Percentiles rank a stretch among this genome's conserved stretches.
These are phyloP conservation scores for Saururus chinensis DNA, from an alignment of 164 flowering plant species.

Conservation along the genomic window DNA sequence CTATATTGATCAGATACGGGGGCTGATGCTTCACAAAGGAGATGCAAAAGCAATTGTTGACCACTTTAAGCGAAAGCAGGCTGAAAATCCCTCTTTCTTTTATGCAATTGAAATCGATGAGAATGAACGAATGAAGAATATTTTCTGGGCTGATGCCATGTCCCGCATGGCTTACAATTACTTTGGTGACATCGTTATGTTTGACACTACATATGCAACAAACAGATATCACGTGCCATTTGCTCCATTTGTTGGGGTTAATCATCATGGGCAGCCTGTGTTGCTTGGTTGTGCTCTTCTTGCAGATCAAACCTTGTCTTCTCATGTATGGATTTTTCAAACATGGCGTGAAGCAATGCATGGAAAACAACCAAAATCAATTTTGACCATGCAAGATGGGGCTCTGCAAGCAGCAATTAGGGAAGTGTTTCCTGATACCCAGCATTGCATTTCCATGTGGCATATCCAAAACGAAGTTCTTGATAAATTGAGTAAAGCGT, in stretches of 20 bases:
- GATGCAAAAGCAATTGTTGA: conserved; percentile 5
- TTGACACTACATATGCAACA: conserved; percentile 4
- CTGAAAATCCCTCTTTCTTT: conserved; percentile 9
- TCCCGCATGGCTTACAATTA: conserved; percentile 7
- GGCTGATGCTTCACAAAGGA: background rate
- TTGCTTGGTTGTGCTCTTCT: conserved; percentile 14
- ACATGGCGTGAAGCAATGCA: conserved; percentile 13
- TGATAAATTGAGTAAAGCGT: conserved; percentile 6
- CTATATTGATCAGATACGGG: background rate
- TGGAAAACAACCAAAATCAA: conserved; percentile 5
- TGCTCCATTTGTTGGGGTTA: conserved; percentile 8
- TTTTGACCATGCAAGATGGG: conserved; percentile 8
- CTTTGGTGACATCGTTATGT: conserved; percentile 10
- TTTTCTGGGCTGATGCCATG: conserved; percentile 9
- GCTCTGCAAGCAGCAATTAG: conserved; percentile 9
- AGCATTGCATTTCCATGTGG: conserved; percentile 7
- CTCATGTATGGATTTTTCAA: conserved; percentile 8
- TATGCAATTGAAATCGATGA: conserved; percentile 11
- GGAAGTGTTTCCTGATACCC: conserved; percentile 9
- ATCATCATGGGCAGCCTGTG: conserved; percentile 11
- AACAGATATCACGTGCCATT: conserved; percentile 5
- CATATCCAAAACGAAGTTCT: conserved; percentile 2
- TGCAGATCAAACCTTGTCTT: conserved; percentile 1
- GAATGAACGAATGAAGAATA: conserved; percentile 6
- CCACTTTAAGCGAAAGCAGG: conserved; percentile 7